Percentiles rank a stretch among this genome's conserved stretches.
These are phyloP conservation scores for Megacollybia platyphylla DNA, from an alignment of 1,284 basidiomycete genomes.

Conservation along the genomic window DNA sequence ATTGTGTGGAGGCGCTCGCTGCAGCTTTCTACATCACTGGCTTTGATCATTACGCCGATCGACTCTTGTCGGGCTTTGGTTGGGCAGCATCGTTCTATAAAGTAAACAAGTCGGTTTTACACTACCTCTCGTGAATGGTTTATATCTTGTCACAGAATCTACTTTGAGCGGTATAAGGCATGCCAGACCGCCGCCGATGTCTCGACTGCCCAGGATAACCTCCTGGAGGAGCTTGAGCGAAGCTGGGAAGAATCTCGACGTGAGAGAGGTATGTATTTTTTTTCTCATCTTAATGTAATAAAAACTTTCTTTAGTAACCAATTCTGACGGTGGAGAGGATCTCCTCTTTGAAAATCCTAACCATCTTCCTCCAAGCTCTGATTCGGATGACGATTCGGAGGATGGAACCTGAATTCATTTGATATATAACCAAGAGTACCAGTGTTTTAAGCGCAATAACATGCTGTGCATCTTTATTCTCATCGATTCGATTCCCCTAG, in stretches of 20 bases:
- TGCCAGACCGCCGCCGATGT: constrained; percentile 61
- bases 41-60: constrained; percentile 69
- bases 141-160: constrained; percentile 22
- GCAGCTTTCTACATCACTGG: constrained; percentile 90
- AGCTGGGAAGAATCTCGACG: constrained; percentile 42
- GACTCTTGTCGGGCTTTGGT: constrained; percentile 67
- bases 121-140: background rate
- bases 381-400: background rate
- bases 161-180: constrained; percentile 62
- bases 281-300: background rate
- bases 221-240: constrained; percentile 65
- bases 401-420: too few species aligned
- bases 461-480: too few species aligned
- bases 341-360: constrained; percentile 30
- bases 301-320: constrained; percentile 6
- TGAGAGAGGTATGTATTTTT: constrained; percentile 26
- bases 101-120: constrained; percentile 56
- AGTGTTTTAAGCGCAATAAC: too few species aligned
- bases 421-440: too few species aligned
- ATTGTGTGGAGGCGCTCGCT: constrained; percentile 88
- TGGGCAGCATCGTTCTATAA: constrained; percentile 83
- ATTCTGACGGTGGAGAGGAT: constrained; percentile 20
- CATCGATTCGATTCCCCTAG: too few species aligned
- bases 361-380: constrained; percentile 12
- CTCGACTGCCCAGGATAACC: constrained; percentile 50